These are phyloP conservation scores for Starmera stellimalicola DNA, from an alignment of 1,139 yeast species.

Conservation along the genomic window DNA sequence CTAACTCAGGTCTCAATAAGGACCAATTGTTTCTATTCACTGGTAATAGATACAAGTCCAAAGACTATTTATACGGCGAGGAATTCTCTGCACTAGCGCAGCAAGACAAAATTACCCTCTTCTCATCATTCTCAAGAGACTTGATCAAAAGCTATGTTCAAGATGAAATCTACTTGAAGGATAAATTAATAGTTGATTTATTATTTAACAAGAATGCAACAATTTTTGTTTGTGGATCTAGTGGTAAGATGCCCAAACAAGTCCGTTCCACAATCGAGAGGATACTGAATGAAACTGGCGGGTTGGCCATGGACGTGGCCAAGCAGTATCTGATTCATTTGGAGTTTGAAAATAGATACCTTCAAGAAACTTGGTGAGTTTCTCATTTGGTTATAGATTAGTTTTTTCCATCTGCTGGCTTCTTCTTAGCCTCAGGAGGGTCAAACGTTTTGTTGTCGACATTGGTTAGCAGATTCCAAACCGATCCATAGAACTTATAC, in stretches of 20 bases:
- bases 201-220: constrained; percentile 47
- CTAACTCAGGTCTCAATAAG: constrained; percentile 14
- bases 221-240: constrained; percentile 80
- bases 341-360: constrained; percentile 61
- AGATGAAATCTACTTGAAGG: constrained; percentile 47
- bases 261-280: constrained; percentile 54
- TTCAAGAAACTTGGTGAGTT: constrained; percentile 84
- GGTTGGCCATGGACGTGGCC: constrained; percentile 35
- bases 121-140: constrained; percentile 60
- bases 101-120: constrained; percentile 29
- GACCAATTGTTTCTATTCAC: constrained; percentile 45
- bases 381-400: background rate
- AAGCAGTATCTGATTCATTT: constrained; percentile 40
- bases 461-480: background rate
- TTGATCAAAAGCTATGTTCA: constrained; percentile 51
- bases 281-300: constrained; percentile 15
- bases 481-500: background rate
- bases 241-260: constrained; percentile 92
- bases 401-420: background rate
- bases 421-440: background rate
- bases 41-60: constrained; percentile 63
- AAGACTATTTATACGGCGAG: constrained; percentile 59
- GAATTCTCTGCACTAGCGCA: constrained; percentile 36
- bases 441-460: background rate
- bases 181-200: constrained; percentile 38